phyloP scores from a whole-genome alignment of 768 basidiomycete genomes.

The Calvatia gigantea region DNA sequence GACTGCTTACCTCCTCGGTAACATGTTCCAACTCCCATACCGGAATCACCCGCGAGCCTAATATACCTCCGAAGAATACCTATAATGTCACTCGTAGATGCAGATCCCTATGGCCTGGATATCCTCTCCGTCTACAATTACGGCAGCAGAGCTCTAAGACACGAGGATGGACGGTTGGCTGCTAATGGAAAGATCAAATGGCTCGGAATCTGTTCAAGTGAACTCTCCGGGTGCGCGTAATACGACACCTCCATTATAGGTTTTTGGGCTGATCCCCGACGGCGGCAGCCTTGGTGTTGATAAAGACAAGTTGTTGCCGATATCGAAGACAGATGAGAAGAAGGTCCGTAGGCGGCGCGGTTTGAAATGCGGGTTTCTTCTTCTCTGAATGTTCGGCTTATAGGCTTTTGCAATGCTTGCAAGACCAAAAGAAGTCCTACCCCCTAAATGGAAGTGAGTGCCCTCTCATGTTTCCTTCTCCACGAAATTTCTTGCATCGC shows the following conservation, averaged over 20 bases:
- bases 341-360: slow-evolving; percentile 45
- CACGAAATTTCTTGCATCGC: not conserved
- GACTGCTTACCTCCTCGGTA: slow-evolving; percentile 48
- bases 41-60: not conserved
- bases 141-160: slow-evolving; percentile 69
- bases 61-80: slow-evolving; percentile 52
- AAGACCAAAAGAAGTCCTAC: slow-evolving; percentile 37
- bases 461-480: not conserved
- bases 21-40: no score
- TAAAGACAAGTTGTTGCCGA: slow-evolving; percentile 59
- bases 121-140: slow-evolving; percentile 86
- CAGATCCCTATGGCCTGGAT: slow-evolving; percentile 89
- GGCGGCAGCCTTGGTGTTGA: slow-evolving; percentile 53
- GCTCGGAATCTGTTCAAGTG: slow-evolving; percentile 74
- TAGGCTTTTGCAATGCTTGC: slow-evolving; percentile 66
- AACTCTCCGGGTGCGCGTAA: slow-evolving; percentile 53
- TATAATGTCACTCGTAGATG: slow-evolving; percentile 80
- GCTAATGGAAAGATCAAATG: slow-evolving; percentile 64
- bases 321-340: slow-evolving; percentile 67
- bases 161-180: slow-evolving; percentile 68
- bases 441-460: slow-evolving; percentile 63
- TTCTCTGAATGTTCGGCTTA: not conserved
- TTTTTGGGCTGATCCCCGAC: not conserved
- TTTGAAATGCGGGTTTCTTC: not conserved
- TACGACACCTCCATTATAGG: not conserved